Evolutionary conservation across 768 basidiomycete species (phyloP), one percentile per base, ranked within the genome.

Genomic region (Suillus variegatus): DNA sequence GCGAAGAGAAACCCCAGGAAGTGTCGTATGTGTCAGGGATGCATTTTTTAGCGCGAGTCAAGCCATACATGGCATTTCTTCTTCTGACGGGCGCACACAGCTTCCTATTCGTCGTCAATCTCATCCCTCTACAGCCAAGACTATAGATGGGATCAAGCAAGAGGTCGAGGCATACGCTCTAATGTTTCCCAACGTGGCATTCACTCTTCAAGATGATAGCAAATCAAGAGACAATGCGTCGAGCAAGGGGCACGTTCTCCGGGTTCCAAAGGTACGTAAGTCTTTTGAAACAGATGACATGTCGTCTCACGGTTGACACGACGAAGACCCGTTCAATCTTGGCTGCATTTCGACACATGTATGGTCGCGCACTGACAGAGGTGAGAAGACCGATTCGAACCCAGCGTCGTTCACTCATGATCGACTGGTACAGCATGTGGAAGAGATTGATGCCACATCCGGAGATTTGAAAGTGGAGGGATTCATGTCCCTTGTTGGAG

Each of bases 21-120:
- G 96, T 7, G 88, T 85, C 13, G 90, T 97, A 49, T 88, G 86
- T 69, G 81, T 97, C 52, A 88, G 93, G 25, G 97, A 98, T 75
- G 89, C 93, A 3, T 99, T 97, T 74, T 92, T 91, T 73, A 95
- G 93, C 72, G 94, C 94, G 66, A 52, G 86, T 80, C 20, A 38
- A 47, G 62, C 47, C 25, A 22, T 55, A 38, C 51, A 20, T 63
- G 54, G 38, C 35, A 32, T 54, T 56, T 54, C 36, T 16, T 54
- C 62, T 47, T 55, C 54, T 66, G 35, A 62, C 66, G 36, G 69
- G 55, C 36, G 35, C 10, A 28, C 56, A 32, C 69, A 95, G 94
- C 84, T 95, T 51, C 94, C 94, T 41, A 86, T 95, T 67, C 89
- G 94, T 65, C 86, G 93, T 47, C 81, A 81, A 35, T 88, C 93